These are phyloP conservation scores for Neonectria ditissima DNA, from an alignment of 2,329 filamentous ascomycete species.

Conservation along the genomic window DNA sequence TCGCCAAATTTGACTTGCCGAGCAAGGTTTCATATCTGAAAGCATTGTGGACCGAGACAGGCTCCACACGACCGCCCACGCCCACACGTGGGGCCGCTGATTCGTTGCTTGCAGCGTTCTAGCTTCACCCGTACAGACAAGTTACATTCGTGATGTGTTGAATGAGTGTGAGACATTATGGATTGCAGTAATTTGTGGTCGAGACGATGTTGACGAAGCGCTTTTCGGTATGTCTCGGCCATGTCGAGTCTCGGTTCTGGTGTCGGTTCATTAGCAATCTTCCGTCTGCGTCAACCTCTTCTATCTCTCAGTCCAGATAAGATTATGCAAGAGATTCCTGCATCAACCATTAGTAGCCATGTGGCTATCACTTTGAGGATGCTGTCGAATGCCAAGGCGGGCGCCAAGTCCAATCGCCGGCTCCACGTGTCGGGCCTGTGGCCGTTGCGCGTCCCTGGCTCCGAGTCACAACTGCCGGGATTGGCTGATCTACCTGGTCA, in stretches of 20 bases:
- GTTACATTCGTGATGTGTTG: neutral
- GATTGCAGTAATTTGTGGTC: neutral
- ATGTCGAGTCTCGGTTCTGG: neutral
- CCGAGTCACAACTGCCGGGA: slow-evolving; percentile 17
- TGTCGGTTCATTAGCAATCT: neutral
- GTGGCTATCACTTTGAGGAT: slow-evolving; percentile 3
- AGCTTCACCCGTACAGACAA: neutral
- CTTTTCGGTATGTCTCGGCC: neutral
- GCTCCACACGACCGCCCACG: slow-evolving; percentile 29
- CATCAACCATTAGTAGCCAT: neutral
- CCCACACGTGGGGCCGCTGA: slow-evolving; percentile 47
- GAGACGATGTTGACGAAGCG: neutral
- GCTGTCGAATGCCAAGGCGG: slow-evolving; percentile 12
- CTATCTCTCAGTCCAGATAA: neutral
- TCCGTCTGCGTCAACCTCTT: neutral
- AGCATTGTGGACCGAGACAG: slow-evolving; percentile 22
- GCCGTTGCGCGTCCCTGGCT: slow-evolving; percentile 31
- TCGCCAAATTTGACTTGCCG: slow-evolving; percentile 34
- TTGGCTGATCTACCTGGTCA: slow-evolving; percentile 8
- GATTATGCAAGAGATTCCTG: neutral
- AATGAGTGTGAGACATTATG: neutral
- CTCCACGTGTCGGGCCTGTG: slow-evolving; percentile 39
- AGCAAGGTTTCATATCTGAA: slow-evolving; percentile 11
- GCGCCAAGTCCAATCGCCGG: slow-evolving; percentile 37
- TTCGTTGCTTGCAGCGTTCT: slow-evolving; percentile 34